Evolutionary conservation across 208 protist genomes (phyloP), one percentile per base, ranked within the genome.

Genomic region (Wallacemonas sp.): DNA sequence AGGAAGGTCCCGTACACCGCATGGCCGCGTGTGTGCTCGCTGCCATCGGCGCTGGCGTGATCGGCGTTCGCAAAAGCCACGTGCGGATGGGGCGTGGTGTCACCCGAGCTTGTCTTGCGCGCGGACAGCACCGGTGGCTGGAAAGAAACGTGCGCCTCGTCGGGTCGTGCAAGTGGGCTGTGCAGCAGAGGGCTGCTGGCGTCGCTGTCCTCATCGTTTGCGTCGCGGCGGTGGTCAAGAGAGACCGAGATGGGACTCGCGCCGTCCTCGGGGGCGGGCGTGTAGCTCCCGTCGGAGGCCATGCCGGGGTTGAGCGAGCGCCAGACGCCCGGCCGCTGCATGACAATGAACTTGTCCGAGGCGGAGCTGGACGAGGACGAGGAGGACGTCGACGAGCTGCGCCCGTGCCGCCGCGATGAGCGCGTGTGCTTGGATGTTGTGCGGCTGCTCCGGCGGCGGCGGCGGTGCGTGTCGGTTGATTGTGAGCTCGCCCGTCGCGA

Each of bases 321-420:
- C 87, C 87, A 94, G n/a, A 94, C 77, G 12, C 82, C 81, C 2
- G 87, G 74, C 20, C 84, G 81, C 2, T 80, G 84, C 14, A 90
- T 75, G 36, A 89, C 76, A 38, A 94, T 90, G 57, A 89, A 90
- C 28, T 68, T 74, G 26, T 82, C 75, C 2, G 23, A 41, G 16
- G 44, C 77, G 38, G 70, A 80, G 25, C 63, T 72, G 33, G 68
- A 80, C 16, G 61, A 73, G 39, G 67, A 68, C 28, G 64, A 81
- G 41, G 74, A 81, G 32, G 63, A 76, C 11, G 52, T 68, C 23
- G 29, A 48, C 31, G 32, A 52, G 50, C 38, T 65, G 63, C 49
- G 48, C 31, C 49, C 22, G 22, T 22, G 63, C 28, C 36, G 39
- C 3, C 26, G 59, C 23, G 49, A 66, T 16, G 42, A 39, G 16